A percentile compares a stretch with the other conserved stretches of the same genome.
Evolutionary conservation across 352 stramenopile species (phyloP).

Genomic region (Peronospora destructor): DNA sequence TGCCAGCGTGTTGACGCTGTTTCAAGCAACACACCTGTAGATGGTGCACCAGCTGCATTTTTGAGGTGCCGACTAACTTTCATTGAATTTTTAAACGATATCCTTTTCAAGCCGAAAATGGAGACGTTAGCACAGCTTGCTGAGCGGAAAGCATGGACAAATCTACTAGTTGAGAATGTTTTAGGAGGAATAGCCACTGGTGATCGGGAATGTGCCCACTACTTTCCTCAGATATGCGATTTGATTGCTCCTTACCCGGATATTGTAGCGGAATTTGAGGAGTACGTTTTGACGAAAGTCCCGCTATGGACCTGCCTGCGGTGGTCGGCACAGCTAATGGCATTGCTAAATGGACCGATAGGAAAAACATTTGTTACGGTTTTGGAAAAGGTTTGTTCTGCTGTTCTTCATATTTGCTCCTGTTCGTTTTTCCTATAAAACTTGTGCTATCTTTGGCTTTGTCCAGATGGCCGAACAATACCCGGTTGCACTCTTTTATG

Average conservation of each 20-base stretch:
- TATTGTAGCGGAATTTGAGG: slow-evolving; percentile 41
- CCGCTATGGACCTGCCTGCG: slow-evolving; percentile 76
- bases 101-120: slow-evolving; percentile 40
- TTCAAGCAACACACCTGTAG: background rate
- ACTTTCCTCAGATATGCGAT: slow-evolving; percentile 70
- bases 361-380: slow-evolving; percentile 47
- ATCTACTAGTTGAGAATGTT: slow-evolving; percentile 54
- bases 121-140: slow-evolving; percentile 34
- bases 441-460: background rate
- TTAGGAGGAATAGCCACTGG: slow-evolving; percentile 53
- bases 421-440: slow-evolving; percentile 1
- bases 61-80: slow-evolving; percentile 47
- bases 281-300: slow-evolving; percentile 36
- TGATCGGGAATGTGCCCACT: slow-evolving; percentile 61
- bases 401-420: background rate
- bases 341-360: slow-evolving; percentile 53
- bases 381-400: slow-evolving; percentile 55
- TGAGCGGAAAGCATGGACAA: slow-evolving; percentile 34
- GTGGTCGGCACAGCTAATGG: slow-evolving; percentile 75
- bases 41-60: slow-evolving; percentile 19
- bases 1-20: slow-evolving; percentile 20
- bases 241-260: slow-evolving; percentile 45
- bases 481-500: slow-evolving; percentile 69
- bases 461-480: slow-evolving; percentile 67
- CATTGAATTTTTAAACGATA: slow-evolving; percentile 64